Base-by-base conservation (phyloP, 2,329 filamentous ascomycete species). In the Trichoderma semiorbis region DNA sequence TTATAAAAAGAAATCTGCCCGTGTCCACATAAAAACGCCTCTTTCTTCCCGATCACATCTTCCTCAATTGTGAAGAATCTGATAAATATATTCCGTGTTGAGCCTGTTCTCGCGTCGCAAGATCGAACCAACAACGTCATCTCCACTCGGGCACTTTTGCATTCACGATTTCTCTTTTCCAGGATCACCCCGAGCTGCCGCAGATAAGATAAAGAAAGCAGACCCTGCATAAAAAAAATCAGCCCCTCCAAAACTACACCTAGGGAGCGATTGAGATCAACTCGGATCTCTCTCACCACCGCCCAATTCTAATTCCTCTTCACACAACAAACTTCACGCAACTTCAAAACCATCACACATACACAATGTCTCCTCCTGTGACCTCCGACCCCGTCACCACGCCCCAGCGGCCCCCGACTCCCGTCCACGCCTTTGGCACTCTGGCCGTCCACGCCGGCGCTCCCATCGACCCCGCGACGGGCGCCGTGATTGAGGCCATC, bases 401-500 rank as follows among this genome's bases (percentile, higher is more conserved):
- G 72, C 92, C 93, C 75, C 91, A 92, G 65, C 87, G 91, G 74
- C 89, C 91, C 62, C 89, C 81, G 71, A 91, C 92, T 58, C 92
- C 93, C 75, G 87, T 91, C 72, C 91, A 94, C 81, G 87, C 89
- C 74, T 98, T 99, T 83, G 96, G 94, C 73, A 99, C 96, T 62
- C 89, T 97, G 74, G 96, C 96, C 71, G 96, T 99, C 24, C 96
- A 99, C 83, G 95, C 95, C 74, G 96, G 96, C 73, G 89, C 94
- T 57, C 93, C 93, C 77, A 93, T 97, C 81, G 96, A 99, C 84
- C 93, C 95, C 62, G 85, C 89, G 53, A 99, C 95, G 28, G 96
- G 96, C 74, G 96, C 96, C 76, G 96, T 99, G 78, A 99, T 99
- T 81, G 94, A 96, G 83, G 85, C 96, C 77, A 98, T 99, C 81